A percentile compares a stretch with the other conserved stretches of the same genome.
phyloP scores from a whole-genome alignment of 2,329 filamentous ascomycete genomes.

The Xylariales sp. region DNA sequence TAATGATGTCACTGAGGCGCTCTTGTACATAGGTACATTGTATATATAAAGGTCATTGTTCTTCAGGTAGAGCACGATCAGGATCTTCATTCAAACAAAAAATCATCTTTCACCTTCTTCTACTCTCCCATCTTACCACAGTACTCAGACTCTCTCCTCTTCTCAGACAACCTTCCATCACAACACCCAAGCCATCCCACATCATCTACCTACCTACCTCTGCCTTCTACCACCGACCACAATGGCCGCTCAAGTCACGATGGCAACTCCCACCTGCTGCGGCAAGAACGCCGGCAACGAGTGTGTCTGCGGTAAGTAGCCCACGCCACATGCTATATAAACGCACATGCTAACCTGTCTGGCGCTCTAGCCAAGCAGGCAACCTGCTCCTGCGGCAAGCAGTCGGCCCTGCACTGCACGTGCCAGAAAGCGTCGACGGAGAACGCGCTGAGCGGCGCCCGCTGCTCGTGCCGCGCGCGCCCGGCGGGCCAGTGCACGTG shows the following conservation, averaged over 20 bases:
- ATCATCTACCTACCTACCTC: constrained; percentile 1
- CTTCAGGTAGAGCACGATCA: neutral
- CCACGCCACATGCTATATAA: neutral
- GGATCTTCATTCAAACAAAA: neutral
- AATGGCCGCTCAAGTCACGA: constrained; percentile 51
- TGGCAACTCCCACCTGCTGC: constrained; percentile 64
- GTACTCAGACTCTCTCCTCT: neutral
- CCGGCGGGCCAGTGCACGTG: constrained; percentile 86
- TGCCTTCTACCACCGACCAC: constrained; percentile 31
- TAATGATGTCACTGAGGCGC: constrained; percentile 36
- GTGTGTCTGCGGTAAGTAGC: constrained; percentile 68
- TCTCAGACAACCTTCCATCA: neutral
- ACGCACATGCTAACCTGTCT: constrained; percentile 9
- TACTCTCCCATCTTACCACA: no score
- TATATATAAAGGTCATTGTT: constrained; percentile 18
- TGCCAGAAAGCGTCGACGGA: constrained; percentile 82
- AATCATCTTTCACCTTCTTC: neutral
- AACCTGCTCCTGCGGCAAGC: constrained; percentile 89
- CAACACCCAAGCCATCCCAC: neutral
- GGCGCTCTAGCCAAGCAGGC: constrained; percentile 66
- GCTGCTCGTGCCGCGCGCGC: constrained; percentile 86
- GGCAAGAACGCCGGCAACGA: constrained; percentile 61
- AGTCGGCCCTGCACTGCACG: constrained; percentile 85
- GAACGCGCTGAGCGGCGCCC: constrained; percentile 77
- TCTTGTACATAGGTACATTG: neutral